These are phyloP conservation scores for Bolboschoenoplectus hybrid DNA, from an alignment of 202 grass and related monocot genomes.

Conservation along the genomic window DNA sequence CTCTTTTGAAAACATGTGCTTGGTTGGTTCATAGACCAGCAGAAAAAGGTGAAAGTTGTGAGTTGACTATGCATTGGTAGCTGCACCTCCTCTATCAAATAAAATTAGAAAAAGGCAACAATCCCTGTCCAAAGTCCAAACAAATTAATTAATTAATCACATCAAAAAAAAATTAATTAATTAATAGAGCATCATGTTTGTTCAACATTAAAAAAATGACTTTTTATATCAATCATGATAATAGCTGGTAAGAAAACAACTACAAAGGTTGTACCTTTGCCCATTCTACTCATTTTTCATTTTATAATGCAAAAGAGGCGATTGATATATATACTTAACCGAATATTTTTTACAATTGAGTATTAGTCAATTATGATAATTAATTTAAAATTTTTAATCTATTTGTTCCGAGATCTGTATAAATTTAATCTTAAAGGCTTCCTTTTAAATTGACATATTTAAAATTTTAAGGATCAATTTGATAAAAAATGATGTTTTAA, in stretches of 20 bases:
- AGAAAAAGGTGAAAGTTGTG: neutral
- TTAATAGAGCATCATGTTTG: neutral
- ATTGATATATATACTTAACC: no score
- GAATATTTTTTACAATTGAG: no score
- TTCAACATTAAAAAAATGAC: neutral
- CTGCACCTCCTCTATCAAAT: neutral
- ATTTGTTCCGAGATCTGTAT: no score
- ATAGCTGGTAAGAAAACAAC: neutral
- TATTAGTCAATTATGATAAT: no score
- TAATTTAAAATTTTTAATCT: no score
- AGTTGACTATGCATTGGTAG: neutral
- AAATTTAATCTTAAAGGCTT: no score
- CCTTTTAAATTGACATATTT: no score
- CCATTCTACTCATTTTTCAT: neutral
- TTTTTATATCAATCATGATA: neutral
- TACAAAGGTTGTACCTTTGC: neutral
- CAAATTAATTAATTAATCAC: no score
- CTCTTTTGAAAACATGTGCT: neutral
- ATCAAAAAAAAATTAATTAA: no score
- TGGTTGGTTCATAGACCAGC: neutral
- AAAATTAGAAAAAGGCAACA: neutral
- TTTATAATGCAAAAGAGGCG: no score
- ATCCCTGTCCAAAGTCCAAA: neutral
- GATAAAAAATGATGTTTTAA: no score
- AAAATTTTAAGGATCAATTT: no score